These are phyloP conservation scores for Leccinum obscurum DNA, from an alignment of 768 basidiomycete genomes.

Conservation along the genomic window DNA sequence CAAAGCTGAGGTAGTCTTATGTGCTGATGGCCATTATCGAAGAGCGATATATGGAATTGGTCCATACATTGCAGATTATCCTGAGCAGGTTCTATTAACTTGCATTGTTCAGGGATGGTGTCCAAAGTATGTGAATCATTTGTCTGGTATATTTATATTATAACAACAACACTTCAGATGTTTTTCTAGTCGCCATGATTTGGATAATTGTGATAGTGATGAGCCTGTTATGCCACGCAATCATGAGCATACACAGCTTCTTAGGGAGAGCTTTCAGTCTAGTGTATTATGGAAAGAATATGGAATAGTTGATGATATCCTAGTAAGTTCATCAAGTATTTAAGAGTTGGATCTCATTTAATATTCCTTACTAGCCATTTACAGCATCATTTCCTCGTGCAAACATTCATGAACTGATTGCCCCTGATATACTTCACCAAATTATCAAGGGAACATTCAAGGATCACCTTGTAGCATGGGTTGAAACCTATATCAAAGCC, in stretches of 20 bases:
- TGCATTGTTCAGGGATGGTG: neutral
- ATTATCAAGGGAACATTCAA: too few species aligned
- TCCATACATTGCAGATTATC: neutral
- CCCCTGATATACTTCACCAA: too few species aligned
- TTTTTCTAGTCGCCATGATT: neutral
- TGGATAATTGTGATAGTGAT: neutral
- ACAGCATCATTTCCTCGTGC: too few species aligned
- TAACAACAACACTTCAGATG: neutral
- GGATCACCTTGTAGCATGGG: too few species aligned
- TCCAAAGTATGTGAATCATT: neutral
- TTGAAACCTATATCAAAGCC: too few species aligned
- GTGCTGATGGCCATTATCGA: neutral
- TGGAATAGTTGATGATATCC: too few species aligned
- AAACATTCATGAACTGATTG: too few species aligned
- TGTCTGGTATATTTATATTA: neutral
- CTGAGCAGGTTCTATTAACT: neutral
- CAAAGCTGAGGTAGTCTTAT: neutral
- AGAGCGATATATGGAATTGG: neutral
- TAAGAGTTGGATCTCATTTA: too few species aligned
- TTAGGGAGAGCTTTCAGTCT: too few species aligned
- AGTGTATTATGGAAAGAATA: too few species aligned
- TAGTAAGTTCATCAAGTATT: too few species aligned
- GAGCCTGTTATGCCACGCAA: neutral
- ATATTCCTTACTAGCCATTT: too few species aligned
- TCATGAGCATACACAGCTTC: neutral